These are phyloP conservation scores for Tolypocladium nubicola DNA, from an alignment of 2,329 filamentous ascomycete species.

Conservation along the genomic window DNA sequence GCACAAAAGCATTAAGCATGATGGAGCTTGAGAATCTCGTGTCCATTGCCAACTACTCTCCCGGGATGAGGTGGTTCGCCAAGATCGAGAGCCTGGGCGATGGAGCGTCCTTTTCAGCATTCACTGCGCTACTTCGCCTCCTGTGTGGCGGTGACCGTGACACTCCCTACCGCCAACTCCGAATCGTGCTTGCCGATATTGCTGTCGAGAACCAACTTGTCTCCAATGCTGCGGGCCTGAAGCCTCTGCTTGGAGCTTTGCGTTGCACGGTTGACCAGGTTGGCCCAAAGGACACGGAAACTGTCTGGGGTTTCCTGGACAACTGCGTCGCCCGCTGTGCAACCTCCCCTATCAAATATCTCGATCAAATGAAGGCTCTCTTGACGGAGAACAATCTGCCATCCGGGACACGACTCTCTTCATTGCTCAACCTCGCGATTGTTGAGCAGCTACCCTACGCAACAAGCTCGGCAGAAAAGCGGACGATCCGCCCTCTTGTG, in stretches of 20 bases:
- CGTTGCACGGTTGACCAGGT: conserved; percentile 10
- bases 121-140: conserved; percentile 55
- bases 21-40: conserved; percentile 76
- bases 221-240: conserved; percentile 35
- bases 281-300: conserved; percentile 18
- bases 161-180: conserved; percentile 32
- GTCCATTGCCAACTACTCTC: conserved; percentile 67
- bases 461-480: conserved; percentile 36
- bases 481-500: conserved; percentile 36
- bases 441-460: conserved; percentile 70
- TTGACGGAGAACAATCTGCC: conserved; percentile 16
- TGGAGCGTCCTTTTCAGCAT: conserved; percentile 42
- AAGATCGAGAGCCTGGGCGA: conserved; percentile 53
- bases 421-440: conserved; percentile 58
- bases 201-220: conserved; percentile 58
- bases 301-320: conserved; percentile 64
- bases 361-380: conserved; percentile 53
- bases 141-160: conserved; percentile 19
- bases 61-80: conserved; percentile 84
- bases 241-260: conserved; percentile 31
- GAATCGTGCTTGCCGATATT: conserved; percentile 47
- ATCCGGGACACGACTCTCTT: conserved; percentile 21
- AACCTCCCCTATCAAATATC: conserved; percentile 70
- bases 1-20: conserved; percentile 44
- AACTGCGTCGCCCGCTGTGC: conserved; percentile 71